These are phyloP conservation scores for Streptanthus diversifolius DNA, from an alignment of 345 rosid species.

Conservation along the genomic window DNA sequence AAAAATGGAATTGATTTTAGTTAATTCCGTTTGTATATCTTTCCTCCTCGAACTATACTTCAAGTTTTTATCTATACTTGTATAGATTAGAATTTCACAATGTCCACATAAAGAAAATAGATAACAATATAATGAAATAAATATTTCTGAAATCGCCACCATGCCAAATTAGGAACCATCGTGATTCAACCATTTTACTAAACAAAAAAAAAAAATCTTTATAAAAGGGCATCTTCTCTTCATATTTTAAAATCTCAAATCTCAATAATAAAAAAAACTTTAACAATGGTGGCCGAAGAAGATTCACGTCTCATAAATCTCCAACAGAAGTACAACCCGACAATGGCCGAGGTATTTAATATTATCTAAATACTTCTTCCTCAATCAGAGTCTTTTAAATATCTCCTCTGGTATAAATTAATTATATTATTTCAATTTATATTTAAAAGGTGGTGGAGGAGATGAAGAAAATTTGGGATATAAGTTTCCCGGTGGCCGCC, in stretches of 20 bases:
- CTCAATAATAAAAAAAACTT: conserved; percentile 16
- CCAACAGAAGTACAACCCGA: conserved; percentile 40
- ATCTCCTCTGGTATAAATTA: not conserved
- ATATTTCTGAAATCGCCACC: not conserved
- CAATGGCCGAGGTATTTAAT: conserved; percentile 65
- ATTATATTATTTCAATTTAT: not conserved
- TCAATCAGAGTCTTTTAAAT: not conserved
- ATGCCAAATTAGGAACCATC: conserved; percentile 11
- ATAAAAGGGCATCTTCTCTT: conserved; percentile 31
- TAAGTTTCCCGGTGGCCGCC: conserved; percentile 71
- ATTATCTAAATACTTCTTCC: not conserved
- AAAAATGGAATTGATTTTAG: not conserved
- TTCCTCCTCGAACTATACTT: not conserved
- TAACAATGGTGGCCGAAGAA: conserved; percentile 42
- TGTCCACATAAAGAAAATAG: conserved; percentile 3
- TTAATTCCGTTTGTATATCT: not conserved
- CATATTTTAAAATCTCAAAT: conserved; percentile 12
- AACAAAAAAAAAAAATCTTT: not conserved
- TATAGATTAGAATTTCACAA: not conserved
- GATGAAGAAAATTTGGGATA: conserved; percentile 56
- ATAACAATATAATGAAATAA: conserved; percentile 3
- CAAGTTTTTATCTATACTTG: not conserved
- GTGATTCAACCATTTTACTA: not conserved
- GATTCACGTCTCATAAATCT: conserved; percentile 38
- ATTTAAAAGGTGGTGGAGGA: conserved; percentile 59